Conservation (phyloP, 495 filamentous ascomycete species). For the Friedmanniomyces endolithicus region DNA sequence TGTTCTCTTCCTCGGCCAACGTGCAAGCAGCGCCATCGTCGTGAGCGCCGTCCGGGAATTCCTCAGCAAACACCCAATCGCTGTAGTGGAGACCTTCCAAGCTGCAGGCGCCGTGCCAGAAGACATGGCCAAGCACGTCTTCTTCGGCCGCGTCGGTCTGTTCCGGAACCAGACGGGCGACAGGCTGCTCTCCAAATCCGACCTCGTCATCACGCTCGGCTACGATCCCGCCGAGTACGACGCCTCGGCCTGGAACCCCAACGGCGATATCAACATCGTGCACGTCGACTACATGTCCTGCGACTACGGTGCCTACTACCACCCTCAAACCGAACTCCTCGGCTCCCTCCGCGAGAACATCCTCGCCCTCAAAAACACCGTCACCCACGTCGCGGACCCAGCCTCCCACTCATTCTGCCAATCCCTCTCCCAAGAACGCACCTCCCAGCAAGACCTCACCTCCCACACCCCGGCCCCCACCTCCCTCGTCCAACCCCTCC, state of each 20-base stretch:
- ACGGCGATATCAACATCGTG: slow-evolving; percentile 23
- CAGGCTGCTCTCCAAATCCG: slow-evolving; percentile 26
- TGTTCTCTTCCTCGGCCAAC: slow-evolving; percentile 29
- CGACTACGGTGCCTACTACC: slow-evolving; percentile 27
- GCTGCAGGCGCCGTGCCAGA: slow-evolving; percentile 31
- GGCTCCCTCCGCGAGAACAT: slow-evolving; percentile 27
- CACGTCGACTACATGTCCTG: slow-evolving; percentile 28
- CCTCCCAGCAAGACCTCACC: slow-evolving; percentile 19
- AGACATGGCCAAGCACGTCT: slow-evolving; percentile 26
- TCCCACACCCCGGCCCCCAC: slow-evolving; percentile 4
- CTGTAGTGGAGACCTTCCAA: slow-evolving; percentile 34
- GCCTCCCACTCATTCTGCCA: slow-evolving; percentile 17
- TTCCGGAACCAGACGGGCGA: slow-evolving; percentile 35
- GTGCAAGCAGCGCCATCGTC: slow-evolving; percentile 23
- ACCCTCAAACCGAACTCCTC: slow-evolving; percentile 27
- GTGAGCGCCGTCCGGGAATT: slow-evolving; percentile 27
- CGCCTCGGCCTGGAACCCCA: slow-evolving; percentile 27
- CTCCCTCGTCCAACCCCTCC: slow-evolving; percentile 27
- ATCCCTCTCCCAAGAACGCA: slow-evolving; percentile 18
- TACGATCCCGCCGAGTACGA: slow-evolving; percentile 34
- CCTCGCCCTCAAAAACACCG: slow-evolving; percentile 16
- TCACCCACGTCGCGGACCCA: slow-evolving; percentile 20
- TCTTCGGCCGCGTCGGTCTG: slow-evolving; percentile 32
- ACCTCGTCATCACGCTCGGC: slow-evolving; percentile 30
- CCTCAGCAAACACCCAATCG: slow-evolving; percentile 26